Base-by-base conservation (phyloP, 2,329 filamentous ascomycete genomes). In the Aspergillus novoparasiticus region DNA sequence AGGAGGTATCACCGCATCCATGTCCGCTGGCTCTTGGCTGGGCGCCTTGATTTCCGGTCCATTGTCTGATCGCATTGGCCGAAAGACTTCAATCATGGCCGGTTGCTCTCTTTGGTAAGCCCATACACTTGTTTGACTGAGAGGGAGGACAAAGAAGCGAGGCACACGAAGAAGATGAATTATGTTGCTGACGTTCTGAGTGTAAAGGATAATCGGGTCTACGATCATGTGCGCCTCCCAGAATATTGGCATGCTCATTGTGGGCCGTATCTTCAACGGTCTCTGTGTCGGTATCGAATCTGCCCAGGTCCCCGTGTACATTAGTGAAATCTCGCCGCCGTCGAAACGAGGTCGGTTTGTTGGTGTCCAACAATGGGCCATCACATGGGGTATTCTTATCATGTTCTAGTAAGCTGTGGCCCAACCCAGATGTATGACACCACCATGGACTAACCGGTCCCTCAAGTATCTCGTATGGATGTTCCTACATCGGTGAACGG, bases 351-450 rank as follows among this genome's bases (percentile, higher is more conserved):
- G 85, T 21, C 84, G 88, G 46, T 83, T 94, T 41, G 89, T 93
- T 32, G 88, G 89, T 58, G 85, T 87, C 54, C 90, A 93, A 75
- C 90, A 93, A 75, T 90, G 89, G 82, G 89, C 89, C 30, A 92
- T 93, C 64, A 90, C 90, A 67, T 90, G 84, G 84, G 88, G 86
- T 66, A 90, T 90, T 67, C 72, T 90, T 63, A 88, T 90, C 77
- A 90, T 90, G 87, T 90, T 89, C 80, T 89, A 76, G 87, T 75
- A 73, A 63, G 71, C 68, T 10, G 36, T 26, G 5, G 32, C 1
- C 12, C 59, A 46, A 32, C 12, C 19, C 6, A 36, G 14, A 4
- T 19, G 10, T 2, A 23, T 16, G 16, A 10, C 41, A 4, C 4
- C 14, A 14, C 1, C 30, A 55, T 26, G 19, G 16, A 28, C 62